A percentile compares a stretch with the other conserved stretches of the same genome.
These are phyloP conservation scores for Trichoderma lentiforme DNA, from an alignment of 2,329 filamentous ascomycete genomes.

Conservation along the genomic window DNA sequence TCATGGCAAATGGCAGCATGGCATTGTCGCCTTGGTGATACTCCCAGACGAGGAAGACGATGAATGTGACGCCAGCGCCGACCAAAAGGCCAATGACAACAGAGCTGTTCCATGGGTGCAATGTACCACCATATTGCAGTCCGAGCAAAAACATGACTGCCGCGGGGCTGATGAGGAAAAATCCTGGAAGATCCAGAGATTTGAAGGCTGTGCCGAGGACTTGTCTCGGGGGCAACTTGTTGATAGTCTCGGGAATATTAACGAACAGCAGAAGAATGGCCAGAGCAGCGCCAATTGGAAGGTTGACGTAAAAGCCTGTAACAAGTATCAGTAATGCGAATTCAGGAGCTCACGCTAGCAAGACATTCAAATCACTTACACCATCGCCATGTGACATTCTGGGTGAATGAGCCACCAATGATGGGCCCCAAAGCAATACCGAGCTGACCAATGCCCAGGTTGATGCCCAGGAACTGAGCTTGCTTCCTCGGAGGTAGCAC, in stretches of 20 bases:
- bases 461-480: background rate
- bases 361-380: background rate
- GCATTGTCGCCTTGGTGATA: conserved; percentile 33
- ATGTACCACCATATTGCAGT: background rate
- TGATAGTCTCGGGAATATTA: background rate
- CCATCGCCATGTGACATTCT: background rate
- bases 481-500: conserved; percentile 27
- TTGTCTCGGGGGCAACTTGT: background rate
- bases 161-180: background rate
- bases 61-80: conserved; percentile 18
- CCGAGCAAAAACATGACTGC: background rate
- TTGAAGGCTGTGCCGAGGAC: background rate
- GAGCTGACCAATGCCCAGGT: background rate
- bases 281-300: background rate
- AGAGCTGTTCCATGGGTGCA: background rate
- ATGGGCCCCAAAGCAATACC: background rate
- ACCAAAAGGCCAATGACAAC: background rate
- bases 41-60: conserved; percentile 39
- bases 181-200: background rate
- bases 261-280: background rate
- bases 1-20: conserved; percentile 39
- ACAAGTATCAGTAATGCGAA: background rate
- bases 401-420: background rate
- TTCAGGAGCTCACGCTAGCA: background rate
- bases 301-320: background rate